Percentiles rank a stretch among this genome's conserved stretches.
phyloP scores from a whole-genome alignment of 148 eudicot genomes.

The Rhododendron henanense region DNA sequence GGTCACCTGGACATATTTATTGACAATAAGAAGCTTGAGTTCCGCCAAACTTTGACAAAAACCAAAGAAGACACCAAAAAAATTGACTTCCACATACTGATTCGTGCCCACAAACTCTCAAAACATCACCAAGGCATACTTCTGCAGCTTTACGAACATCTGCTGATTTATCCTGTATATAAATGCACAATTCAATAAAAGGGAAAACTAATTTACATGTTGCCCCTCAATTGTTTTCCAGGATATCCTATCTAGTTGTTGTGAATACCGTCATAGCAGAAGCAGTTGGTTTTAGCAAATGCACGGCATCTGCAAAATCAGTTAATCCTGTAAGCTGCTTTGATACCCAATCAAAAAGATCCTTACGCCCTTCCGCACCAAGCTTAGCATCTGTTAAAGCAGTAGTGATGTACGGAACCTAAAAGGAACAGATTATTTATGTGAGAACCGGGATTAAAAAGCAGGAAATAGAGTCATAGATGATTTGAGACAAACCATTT shows the following conservation, averaged over 20 bases:
- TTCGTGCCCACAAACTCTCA: slow-evolving; percentile 84
- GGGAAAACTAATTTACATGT: background rate
- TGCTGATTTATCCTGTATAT: slow-evolving; percentile 90
- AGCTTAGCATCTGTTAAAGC: slow-evolving; percentile 74
- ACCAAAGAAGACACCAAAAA: background rate
- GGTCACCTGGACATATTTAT: slow-evolving; percentile 48
- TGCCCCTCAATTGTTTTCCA: background rate
- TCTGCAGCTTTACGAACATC: slow-evolving; percentile 99
- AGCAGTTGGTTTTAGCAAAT: slow-evolving; percentile 73
- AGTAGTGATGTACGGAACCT: slow-evolving; percentile 76
- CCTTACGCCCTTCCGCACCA: slow-evolving; percentile 98
- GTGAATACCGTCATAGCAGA: slow-evolving; percentile 77
- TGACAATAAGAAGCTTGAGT: background rate
- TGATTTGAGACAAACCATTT: slow-evolving; percentile 56
- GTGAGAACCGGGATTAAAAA: background rate
- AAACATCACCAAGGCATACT: slow-evolving; percentile 67
- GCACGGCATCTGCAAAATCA: slow-evolving; percentile 75
- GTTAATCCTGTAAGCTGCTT: slow-evolving; percentile 55
- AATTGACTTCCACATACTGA: slow-evolving; percentile 27
- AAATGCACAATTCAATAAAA: background rate
- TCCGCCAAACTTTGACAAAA: background rate
- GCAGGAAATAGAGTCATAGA: background rate
- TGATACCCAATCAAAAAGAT: slow-evolving; percentile 93
- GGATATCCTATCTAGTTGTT: background rate
- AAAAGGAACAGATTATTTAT: slow-evolving; percentile 5